Base-by-base conservation (phyloP, 1,284 basidiomycete genomes). In the Cerioporus squamosus region DNA sequence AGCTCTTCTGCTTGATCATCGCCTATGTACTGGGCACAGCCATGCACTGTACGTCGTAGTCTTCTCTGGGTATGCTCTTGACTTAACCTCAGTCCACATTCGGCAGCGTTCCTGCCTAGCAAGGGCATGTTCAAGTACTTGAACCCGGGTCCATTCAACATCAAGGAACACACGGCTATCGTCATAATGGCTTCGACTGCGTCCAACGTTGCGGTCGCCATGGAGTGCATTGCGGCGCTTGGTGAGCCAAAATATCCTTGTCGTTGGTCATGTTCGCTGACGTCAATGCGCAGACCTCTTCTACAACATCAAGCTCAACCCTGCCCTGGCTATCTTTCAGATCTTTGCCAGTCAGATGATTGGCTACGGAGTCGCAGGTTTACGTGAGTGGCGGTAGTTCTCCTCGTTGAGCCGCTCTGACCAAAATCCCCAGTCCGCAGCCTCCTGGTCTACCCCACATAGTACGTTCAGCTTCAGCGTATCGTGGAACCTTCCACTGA, bases 151-250 rank as follows among this genome's bases (percentile, higher is more conserved):
- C 81, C 83, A 9, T 84, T 84, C 73, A 84, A 84, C 65, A 80
- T 84, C 70, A 82, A 82, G 74, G 81, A 89, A 66, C 84, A 87
- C 69, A 83, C 83, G 0, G 82, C 83, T 26, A 83, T 89, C 39
- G 79, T 87, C 20, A 87, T 90, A 64, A 87, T 90, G 85, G 71
- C 87, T 2, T 84, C 84, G 38, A 85, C 88, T 5, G 86, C 87
- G 0, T 80, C 85, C 2, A 81, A 81, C 5, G 83, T 85, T 0
- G 87, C 88, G 0, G 78, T 87, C 43, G 88, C 81, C 1, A 87
- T 87, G 47, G 83, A 86, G 56, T 78, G 91, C 39, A 79, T 90
- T 46, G 85, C 87, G 0, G 86, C 87, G 0, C 80, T 90, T 46
- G 79, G 83, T 44, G 63, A 77, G 24, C 43, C 57, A 18, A 8